These are phyloP conservation scores for Lipomyces sp. DNA, from an alignment of 805 yeast genomes.

Conservation along the genomic window DNA sequence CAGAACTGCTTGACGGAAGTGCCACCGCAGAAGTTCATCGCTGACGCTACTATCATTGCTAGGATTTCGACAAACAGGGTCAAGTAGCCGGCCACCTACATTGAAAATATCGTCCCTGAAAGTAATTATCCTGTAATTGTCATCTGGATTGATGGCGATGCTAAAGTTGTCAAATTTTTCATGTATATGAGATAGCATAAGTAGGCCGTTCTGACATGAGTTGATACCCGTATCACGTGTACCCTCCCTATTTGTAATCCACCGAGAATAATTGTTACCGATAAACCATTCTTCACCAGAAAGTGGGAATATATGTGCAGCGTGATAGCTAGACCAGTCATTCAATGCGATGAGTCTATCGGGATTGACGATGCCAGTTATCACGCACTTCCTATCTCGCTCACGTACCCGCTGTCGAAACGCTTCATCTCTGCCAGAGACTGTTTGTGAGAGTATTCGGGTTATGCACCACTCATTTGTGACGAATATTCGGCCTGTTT, in stretches of 20 bases:
- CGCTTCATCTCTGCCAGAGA: neutral
- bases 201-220: neutral
- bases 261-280: neutral
- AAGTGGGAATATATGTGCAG: neutral
- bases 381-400: neutral
- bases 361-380: neutral
- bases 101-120: neutral
- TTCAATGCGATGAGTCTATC: neutral
- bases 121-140: conserved; percentile 32
- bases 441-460: neutral
- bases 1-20: conserved; percentile 3
- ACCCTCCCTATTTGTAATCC: conserved; percentile 2
- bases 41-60: conserved; percentile 11
- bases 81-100: conserved; percentile 47
- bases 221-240: neutral
- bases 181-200: neutral
- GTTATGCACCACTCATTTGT: conserved; percentile 3
- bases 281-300: neutral
- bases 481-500: neutral
- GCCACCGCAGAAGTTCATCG: conserved; percentile 8
- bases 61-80: conserved; percentile 26
- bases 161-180: neutral
- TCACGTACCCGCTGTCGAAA: conserved; percentile 1
- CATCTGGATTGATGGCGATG: conserved; percentile 39
- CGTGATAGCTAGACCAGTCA: neutral